Conservation (phyloP, 2,329 filamentous ascomycete species). For the Nemania bipapillata region DNA sequence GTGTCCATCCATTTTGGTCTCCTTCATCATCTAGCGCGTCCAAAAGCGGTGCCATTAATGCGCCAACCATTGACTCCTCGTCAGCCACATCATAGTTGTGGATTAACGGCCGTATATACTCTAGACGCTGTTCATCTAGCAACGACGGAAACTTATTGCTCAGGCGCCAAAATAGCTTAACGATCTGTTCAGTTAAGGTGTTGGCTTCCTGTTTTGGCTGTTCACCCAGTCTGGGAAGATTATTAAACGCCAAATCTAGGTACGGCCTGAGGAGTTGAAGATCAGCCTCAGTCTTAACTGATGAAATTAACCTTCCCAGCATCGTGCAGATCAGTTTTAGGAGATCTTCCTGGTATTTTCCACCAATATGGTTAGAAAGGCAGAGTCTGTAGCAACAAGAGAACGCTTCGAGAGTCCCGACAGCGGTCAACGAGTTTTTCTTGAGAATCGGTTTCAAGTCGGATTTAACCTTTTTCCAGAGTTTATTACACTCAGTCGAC, state of each 20-base stretch:
- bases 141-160: constrained; percentile 29
- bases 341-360: constrained; percentile 45
- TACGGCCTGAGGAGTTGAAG: constrained; percentile 37
- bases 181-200: constrained; percentile 40
- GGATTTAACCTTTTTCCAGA: constrained; percentile 46
- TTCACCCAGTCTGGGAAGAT: constrained; percentile 44
- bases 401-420: constrained; percentile 49
- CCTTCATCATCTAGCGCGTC: constrained; percentile 43
- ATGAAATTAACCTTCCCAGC: constrained; percentile 41
- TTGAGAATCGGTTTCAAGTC: constrained; percentile 45
- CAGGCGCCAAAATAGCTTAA: constrained; percentile 41
- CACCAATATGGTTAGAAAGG: constrained; percentile 46
- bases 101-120: constrained; percentile 38
- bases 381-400: constrained; percentile 47
- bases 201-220: constrained; percentile 40
- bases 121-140: constrained; percentile 27
- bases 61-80: constrained; percentile 46
- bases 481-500: constrained; percentile 41
- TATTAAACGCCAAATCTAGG: constrained; percentile 44
- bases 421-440: constrained; percentile 38
- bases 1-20: constrained; percentile 43
- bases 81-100: constrained; percentile 45
- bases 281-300: constrained; percentile 34
- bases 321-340: constrained; percentile 43
- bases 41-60: constrained; percentile 45